A percentile compares a stretch with the other conserved stretches of the same genome.
phyloP scores from a whole-genome alignment of 2,329 filamentous ascomycete species.

The Aspergillus proliferans region DNA sequence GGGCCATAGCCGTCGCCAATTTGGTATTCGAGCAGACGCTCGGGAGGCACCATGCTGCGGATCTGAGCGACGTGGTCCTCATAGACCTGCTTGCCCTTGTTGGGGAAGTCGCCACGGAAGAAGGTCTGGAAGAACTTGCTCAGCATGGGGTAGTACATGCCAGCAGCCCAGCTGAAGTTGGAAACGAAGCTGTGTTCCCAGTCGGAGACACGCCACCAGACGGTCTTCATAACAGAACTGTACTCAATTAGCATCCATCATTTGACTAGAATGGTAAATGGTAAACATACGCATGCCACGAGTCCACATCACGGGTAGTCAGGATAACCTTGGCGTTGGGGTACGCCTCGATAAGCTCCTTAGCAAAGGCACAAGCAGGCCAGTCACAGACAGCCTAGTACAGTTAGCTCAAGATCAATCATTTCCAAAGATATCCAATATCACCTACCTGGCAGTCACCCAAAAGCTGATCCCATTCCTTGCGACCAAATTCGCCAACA shows the following conservation, averaged over 20 bases:
- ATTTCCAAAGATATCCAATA: neutral
- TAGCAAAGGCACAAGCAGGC: conserved; percentile 61
- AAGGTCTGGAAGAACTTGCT: conserved; percentile 63
- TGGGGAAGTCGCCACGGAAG: conserved; percentile 62
- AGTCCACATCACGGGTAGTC: conserved; percentile 60
- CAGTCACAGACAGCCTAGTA: conserved; percentile 59
- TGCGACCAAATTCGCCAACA: conserved; percentile 56
- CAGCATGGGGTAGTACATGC: conserved; percentile 65
- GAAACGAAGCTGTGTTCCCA: conserved; percentile 53
- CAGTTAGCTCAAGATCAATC: conserved; percentile 7
- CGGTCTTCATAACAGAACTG: conserved; percentile 58
- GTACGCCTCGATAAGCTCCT: conserved; percentile 65
- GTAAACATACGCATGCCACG: conserved; percentile 49
- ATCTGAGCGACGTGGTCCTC: conserved; percentile 51
- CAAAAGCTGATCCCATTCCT: conserved; percentile 64
- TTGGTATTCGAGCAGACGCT: conserved; percentile 49
- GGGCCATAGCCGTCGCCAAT: conserved; percentile 51
- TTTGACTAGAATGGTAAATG: neutral
- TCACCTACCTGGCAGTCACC: conserved; percentile 50
- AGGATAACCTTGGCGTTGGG: conserved; percentile 67
- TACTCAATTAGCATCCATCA: neutral
- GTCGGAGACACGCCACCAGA: conserved; percentile 62
- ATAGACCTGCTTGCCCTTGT: conserved; percentile 59
- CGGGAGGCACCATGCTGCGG: conserved; percentile 41
- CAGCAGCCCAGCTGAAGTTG: conserved; percentile 57